Evolutionary conservation across 2,329 filamentous ascomycete genomes (phyloP), one percentile per base, ranked within the genome.

Genomic region (Aaosphaeria arxii): DNA sequence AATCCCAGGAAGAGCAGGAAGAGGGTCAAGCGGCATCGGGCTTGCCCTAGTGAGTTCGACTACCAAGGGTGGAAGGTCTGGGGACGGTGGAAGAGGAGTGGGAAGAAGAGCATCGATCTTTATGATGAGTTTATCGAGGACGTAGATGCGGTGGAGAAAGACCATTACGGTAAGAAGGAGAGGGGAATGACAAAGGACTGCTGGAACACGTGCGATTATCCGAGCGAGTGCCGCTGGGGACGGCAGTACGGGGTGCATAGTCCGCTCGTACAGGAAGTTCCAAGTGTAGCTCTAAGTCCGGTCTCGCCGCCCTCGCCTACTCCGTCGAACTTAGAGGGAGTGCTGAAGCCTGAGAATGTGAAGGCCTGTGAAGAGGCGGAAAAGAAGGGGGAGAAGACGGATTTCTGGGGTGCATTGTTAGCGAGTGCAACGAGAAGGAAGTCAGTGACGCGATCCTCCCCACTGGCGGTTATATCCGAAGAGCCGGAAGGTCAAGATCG

Each of bases 1-100:
- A 39, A 41, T 1, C 30, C 33, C 3, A 44, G 43, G 3, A 48
- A 42, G 6, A 30, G 2, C 31, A 42, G 45, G 24, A 9, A 29
- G 11, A 31, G 55, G 42, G 29, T 61, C 38, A 49, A 64, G 40
- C 61, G 64, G 40, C 69, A 72, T 40, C 61, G 65, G 36, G 73
- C 76, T 5, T 82, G 79, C 51, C 62, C 63, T 0, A 74, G 70
- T 38, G 76, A 79, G 45, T 81, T 82, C 47, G 78, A 82, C 57
- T 81, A 80, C 46, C 49, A 62, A 5, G 74, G 76, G 0, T 82
- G 79, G 79, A 74, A 75, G 46, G 53, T 57, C 0, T 76, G 72
- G 68, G 73, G 73, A 2, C 54, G 62, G 4, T 81, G 78, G 78
- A 59, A 65, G 44, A 48, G 70, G 50, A 55, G 46, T 24, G 51